Base-by-base conservation (phyloP, 2,329 filamentous ascomycete species). In the Xylariales sp. region DNA sequence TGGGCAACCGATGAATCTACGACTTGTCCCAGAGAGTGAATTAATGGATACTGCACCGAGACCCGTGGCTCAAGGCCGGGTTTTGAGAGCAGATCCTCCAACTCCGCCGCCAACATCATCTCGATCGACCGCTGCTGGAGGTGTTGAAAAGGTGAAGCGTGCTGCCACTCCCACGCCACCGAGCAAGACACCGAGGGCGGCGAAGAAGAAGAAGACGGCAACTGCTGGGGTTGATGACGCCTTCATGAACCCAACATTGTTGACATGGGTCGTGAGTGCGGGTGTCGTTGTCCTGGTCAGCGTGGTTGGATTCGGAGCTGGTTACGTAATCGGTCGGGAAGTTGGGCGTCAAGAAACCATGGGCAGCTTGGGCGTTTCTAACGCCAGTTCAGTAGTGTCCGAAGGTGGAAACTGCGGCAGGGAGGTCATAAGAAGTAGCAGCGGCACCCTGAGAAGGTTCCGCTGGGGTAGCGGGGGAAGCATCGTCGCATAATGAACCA, bases 271-370 rank as follows among this genome's bases (percentile, higher is more conserved):
- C 5, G 70, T 84, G 38, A 78, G 76, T 40, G 80, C 81, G 6
- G 80, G 81, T 14, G 80, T 84, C 1, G 76, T 85, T 2, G 78
- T 85, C 7, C 66, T 85, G 10, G 75, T 85, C 4, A 81, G 76
- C 6, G 81, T 83, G 2, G 79, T 85, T 23, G 80, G 80, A 3
- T 85, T 85, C 47, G 78, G 81, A 3, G 81, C 81, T 7, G 81
- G 81, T 10, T 83, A 83, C 50, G 79, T 83, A 17, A 78, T 83
- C 42, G 81, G 81, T 5, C 67, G 79, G 18, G 81, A 85, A 48
- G 78, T 81, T 17, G 81, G 81, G 4, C 69, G 76, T 23, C 76
- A 82, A 46, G 79, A 85, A 51, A 64, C 64, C 11, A 55, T 73
- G n/a, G 61, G 60, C 8, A 63, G 63, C 13, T 56, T 67, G 28